Conservation (phyloP, 2,329 filamentous ascomycete species). For the Phoma sp. region DNA sequence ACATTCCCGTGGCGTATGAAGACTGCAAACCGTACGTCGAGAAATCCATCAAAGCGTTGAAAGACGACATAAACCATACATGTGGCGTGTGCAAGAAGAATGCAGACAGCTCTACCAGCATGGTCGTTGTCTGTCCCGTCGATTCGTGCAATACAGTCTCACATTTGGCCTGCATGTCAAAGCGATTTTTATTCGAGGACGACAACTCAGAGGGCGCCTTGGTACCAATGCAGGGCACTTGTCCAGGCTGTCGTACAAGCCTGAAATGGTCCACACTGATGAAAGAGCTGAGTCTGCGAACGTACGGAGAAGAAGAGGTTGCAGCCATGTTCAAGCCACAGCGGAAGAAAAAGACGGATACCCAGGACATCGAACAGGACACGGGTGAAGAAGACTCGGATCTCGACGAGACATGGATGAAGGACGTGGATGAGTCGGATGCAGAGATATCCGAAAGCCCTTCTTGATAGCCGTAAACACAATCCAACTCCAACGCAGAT, state of each 20-base stretch:
- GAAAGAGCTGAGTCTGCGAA: slow-evolving; percentile 78
- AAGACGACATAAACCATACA: slow-evolving; percentile 16
- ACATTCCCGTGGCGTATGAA: slow-evolving; percentile 61
- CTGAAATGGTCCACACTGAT: slow-evolving; percentile 79
- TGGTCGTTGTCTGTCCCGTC: slow-evolving; percentile 60
- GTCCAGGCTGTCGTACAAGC: slow-evolving; percentile 69
- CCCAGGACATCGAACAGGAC: slow-evolving; percentile 21
- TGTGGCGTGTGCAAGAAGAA: slow-evolving; percentile 59
- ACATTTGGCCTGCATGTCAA: slow-evolving; percentile 64
- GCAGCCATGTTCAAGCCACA: slow-evolving; percentile 69
- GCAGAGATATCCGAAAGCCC: slow-evolving; percentile 19
- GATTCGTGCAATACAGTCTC: slow-evolving; percentile 55
- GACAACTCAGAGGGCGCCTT: slow-evolving; percentile 49
- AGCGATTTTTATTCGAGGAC: slow-evolving; percentile 55
- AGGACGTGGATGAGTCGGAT: slow-evolving; percentile 39
- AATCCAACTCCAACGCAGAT: not conserved
- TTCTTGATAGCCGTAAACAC: not conserved
- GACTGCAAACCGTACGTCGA: slow-evolving; percentile 57
- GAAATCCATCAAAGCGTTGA: slow-evolving; percentile 52
- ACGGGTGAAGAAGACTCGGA: slow-evolving; percentile 29
- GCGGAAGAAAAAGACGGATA: slow-evolving; percentile 43
- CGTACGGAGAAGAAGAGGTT: slow-evolving; percentile 72
- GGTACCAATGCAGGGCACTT: slow-evolving; percentile 71
- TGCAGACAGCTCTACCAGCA: slow-evolving; percentile 47
- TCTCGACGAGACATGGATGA: slow-evolving; percentile 44